Evolutionary conservation across 306 rosid genomes (phyloP).

Genomic region (Coriaria nepalensis): DNA sequence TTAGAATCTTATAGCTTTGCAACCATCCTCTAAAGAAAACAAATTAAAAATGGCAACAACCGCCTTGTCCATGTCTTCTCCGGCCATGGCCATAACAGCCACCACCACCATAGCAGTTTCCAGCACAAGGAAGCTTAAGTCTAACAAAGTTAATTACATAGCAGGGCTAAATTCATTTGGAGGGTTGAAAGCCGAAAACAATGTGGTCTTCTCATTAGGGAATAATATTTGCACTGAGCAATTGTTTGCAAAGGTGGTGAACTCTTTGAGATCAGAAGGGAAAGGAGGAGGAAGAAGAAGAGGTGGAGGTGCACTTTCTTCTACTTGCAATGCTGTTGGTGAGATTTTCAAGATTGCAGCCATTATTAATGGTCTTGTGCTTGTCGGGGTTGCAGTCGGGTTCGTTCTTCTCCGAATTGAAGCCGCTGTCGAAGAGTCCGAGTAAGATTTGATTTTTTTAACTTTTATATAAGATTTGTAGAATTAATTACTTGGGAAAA

Average conservation of each 20-base stretch:
- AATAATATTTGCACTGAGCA: constrained; percentile 17
- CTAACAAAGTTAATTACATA: constrained; percentile 16
- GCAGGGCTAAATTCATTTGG: constrained; percentile 20
- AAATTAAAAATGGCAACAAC: constrained; percentile 18
- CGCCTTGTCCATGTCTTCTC: constrained; percentile 17
- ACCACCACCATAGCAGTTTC: neutral
- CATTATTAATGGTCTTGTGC: constrained; percentile 50
- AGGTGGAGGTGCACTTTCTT: constrained; percentile 39
- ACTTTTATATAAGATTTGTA: too few species aligned
- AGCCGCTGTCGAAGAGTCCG: neutral
- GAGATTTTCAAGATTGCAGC: constrained; percentile 79
- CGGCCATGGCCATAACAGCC: constrained; percentile 19
- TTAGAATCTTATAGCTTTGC: too few species aligned
- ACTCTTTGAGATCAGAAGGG: constrained; percentile 21
- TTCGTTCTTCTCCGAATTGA: constrained; percentile 5
- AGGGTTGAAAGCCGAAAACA: constrained; percentile 30
- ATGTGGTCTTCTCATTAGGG: constrained; percentile 21
- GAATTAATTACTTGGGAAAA: too few species aligned
- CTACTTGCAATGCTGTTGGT: constrained; percentile 60
- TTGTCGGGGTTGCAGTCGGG: constrained; percentile 53
- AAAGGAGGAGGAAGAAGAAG: constrained; percentile 22
- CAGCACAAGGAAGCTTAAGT: constrained; percentile 10
- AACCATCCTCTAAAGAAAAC: constrained; percentile 7
- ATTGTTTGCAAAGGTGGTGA: constrained; percentile 28
- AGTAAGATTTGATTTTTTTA: neutral